Conservation (phyloP, 2,329 filamentous ascomycete genomes). For the Penicillium expansum region DNA sequence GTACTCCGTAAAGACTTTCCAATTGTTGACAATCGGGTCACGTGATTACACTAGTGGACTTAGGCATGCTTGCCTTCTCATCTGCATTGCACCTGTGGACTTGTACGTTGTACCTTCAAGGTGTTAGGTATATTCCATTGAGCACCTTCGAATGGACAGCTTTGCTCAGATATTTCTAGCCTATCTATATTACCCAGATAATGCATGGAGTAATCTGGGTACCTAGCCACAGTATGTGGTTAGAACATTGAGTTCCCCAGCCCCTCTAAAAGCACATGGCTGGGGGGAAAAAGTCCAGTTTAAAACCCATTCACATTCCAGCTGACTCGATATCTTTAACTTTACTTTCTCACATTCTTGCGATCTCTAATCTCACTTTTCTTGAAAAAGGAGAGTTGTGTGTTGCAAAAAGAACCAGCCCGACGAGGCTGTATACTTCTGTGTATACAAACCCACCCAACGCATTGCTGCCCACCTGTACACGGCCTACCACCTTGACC, state of each 20-base stretch:
- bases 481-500: background rate
- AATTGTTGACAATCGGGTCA: background rate
- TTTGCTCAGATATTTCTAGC: background rate
- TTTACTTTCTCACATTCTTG: slow-evolving; percentile 4
- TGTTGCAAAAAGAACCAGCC: background rate
- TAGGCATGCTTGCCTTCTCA: background rate
- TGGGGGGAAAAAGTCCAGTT: slow-evolving; percentile 14
- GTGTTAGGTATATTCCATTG: background rate
- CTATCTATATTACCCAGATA: background rate
- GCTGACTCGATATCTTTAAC: background rate
- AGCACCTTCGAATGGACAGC: background rate
- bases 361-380: background rate
- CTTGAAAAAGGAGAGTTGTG: background rate
- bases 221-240: background rate
- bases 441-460: slow-evolving; percentile 8
- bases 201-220: background rate
- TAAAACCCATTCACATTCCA: slow-evolving; percentile 18
- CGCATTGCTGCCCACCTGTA: slow-evolving; percentile 2
- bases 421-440: slow-evolving; percentile 3
- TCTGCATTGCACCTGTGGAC: background rate
- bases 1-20: no score
- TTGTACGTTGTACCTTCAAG: background rate
- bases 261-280: slow-evolving; percentile 25
- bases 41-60: background rate
- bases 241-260: slow-evolving; percentile 13